These are phyloP conservation scores for Neohortaea acidophila DNA, from an alignment of 495 filamentous ascomycete genomes.

Conservation along the genomic window DNA sequence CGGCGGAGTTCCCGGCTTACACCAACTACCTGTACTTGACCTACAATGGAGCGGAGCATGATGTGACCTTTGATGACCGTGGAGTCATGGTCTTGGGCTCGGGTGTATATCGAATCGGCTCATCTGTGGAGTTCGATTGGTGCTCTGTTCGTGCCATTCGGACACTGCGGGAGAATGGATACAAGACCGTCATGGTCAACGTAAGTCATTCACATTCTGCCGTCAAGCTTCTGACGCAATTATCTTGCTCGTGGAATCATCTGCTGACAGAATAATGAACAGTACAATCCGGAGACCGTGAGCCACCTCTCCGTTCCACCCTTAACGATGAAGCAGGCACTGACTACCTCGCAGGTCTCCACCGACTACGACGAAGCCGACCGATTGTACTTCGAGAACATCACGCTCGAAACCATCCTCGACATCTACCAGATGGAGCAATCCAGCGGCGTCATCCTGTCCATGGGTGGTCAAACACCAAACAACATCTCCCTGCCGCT, in stretches of 20 bases:
- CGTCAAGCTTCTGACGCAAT: not conserved
- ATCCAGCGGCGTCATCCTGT: conserved; percentile 81
- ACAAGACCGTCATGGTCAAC: conserved; percentile 98
- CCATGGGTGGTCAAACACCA: conserved; percentile 95
- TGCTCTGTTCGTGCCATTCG: conserved; percentile 94
- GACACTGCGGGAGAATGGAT: conserved; percentile 70
- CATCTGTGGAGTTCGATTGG: conserved; percentile 98
- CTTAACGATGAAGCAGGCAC: too few species aligned
- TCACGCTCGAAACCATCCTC: conserved; percentile 82
- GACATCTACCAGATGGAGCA: conserved; percentile 89
- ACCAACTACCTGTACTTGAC: conserved; percentile 97
- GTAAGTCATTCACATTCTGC: not conserved
- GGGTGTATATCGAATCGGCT: conserved; percentile 94
- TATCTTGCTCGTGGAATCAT: conserved; percentile 1
- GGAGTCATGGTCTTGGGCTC: conserved; percentile 95
- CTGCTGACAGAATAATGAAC: not conserved
- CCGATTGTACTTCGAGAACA: conserved; percentile 91
- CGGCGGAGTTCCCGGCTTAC: conserved; percentile 85
- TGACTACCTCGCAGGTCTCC: too few species aligned
- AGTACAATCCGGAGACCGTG: conserved; percentile 79
- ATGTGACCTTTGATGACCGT: conserved; percentile 70
- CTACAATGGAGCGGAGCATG: conserved; percentile 81
- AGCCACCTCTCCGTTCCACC: too few species aligned
- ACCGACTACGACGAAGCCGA: conserved; percentile 98
- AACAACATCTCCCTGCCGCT: conserved; percentile 95